These are phyloP conservation scores for Dendryphion nanum DNA, from an alignment of 2,329 filamentous ascomycete genomes.

Conservation along the genomic window DNA sequence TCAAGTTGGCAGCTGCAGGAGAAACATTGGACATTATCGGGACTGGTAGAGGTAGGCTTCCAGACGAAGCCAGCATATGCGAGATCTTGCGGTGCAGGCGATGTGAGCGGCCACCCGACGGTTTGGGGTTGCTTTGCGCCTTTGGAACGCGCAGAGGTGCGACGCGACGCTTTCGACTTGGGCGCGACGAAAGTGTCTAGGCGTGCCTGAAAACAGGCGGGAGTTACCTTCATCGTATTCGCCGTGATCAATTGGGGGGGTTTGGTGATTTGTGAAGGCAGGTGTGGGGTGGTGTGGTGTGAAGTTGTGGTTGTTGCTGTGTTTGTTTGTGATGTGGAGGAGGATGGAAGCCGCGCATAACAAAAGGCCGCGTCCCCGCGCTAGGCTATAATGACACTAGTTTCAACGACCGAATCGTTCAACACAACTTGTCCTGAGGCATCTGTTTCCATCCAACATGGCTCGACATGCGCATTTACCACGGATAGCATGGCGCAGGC, in stretches of 20 bases:
- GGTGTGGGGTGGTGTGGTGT: background rate
- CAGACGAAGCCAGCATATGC: constrained; percentile 92
- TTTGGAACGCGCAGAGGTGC: constrained; percentile 56
- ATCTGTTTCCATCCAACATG: constrained; percentile 22
- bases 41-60: constrained; percentile 68
- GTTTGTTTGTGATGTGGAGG: background rate
- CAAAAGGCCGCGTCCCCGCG: background rate
- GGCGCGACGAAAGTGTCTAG: constrained; percentile 76
- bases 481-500: constrained; percentile 27
- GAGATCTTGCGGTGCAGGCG: constrained; percentile 68
- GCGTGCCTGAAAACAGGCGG: constrained; percentile 70
- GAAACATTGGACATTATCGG: constrained; percentile 90
- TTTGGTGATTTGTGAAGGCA: background rate
- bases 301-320: background rate
- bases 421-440: constrained; percentile 1
- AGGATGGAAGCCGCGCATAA: background rate
- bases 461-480: constrained; percentile 28
- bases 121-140: constrained; percentile 5
- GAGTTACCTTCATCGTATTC: constrained; percentile 31
- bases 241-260: background rate
- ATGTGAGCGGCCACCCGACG: constrained; percentile 72
- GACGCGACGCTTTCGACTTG: constrained; percentile 62
- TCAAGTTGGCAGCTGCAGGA: constrained; percentile 80
- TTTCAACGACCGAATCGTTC: no score
- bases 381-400: no score